A percentile compares a stretch with the other conserved stretches of the same genome.
Evolutionary conservation across 352 stramenopile genomes (phyloP).

Genomic region (Pythium aquatile): DNA sequence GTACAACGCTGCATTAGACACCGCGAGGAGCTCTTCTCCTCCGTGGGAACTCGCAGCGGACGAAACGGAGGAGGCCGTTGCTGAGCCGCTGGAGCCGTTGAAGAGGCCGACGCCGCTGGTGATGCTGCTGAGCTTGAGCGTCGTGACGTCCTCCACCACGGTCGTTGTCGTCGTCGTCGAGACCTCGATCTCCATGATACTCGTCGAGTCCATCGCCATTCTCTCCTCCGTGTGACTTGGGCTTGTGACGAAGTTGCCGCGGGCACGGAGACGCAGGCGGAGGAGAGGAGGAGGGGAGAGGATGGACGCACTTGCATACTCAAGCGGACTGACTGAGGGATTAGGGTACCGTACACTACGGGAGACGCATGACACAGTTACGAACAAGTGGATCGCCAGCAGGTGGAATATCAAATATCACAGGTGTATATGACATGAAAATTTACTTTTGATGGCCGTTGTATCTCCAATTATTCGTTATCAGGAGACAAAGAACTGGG

Average conservation of each 20-base stretch:
- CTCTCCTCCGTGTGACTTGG: neutral
- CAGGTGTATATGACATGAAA: neutral
- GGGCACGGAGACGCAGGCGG: neutral
- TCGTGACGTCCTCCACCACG: constrained; percentile 9
- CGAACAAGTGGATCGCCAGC: neutral
- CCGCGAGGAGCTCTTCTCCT: neutral
- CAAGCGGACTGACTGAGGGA: constrained; percentile 20
- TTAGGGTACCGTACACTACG: neutral
- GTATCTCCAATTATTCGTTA: too few species aligned
- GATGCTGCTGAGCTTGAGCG: neutral
- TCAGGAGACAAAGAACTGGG: too few species aligned
- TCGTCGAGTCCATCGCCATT: constrained; percentile 25
- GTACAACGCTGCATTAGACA: neutral
- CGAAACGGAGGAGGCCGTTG: neutral
- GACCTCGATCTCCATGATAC: neutral
- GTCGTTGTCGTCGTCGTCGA: too few species aligned
- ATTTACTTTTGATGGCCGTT: too few species aligned
- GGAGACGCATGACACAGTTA: neutral
- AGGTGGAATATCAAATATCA: neutral
- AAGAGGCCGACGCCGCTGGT: neutral
- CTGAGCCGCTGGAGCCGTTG: neutral
- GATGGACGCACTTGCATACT: constrained; percentile 18
- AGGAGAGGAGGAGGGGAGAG: constrained; percentile 7
- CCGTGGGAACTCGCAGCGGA: neutral
- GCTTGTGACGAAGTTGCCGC: constrained; percentile 21